Evolutionary conservation across 352 stramenopile species (phyloP).

Genomic region (Elongisporangium anandrum): DNA sequence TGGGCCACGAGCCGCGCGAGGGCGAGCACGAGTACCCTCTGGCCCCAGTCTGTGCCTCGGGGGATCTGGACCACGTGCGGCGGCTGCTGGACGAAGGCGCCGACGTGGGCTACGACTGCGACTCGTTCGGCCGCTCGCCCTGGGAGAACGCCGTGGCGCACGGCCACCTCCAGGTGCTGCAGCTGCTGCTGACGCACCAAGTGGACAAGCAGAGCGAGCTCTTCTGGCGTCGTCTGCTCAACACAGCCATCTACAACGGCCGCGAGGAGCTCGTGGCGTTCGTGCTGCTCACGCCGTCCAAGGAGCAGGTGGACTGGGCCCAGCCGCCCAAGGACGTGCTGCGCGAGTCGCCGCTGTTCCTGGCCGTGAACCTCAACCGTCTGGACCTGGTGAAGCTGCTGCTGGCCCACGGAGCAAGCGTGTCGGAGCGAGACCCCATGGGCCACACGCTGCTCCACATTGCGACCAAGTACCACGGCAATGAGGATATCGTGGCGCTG

Average conservation of each 20-base stretch:
- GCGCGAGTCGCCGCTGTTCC: slow-evolving; percentile 23
- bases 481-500: slow-evolving; percentile 15
- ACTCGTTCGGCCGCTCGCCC: slow-evolving; percentile 28
- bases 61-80: slow-evolving; percentile 9
- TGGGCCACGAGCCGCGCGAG: neutral
- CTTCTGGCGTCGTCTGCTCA: slow-evolving; percentile 21
- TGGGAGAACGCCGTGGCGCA: slow-evolving; percentile 32
- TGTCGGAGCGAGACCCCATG: slow-evolving; percentile 12
- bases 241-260: slow-evolving; percentile 18
- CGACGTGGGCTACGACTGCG: slow-evolving; percentile 9
- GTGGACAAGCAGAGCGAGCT: slow-evolving; percentile 17
- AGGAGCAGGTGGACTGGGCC: slow-evolving; percentile 9
- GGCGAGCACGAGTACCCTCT: neutral
- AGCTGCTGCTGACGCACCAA: slow-evolving; percentile 14
- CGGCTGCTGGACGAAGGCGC: slow-evolving; percentile 11
- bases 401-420: slow-evolving; percentile 18
- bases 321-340: neutral
- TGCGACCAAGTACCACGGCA: slow-evolving; percentile 21
- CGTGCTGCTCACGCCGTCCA: slow-evolving; percentile 23
- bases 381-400: slow-evolving; percentile 22
- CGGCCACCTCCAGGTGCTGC: slow-evolving; percentile 17
- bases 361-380: slow-evolving; percentile 15
- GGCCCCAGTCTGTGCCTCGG: slow-evolving; percentile 7
- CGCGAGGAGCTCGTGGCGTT: slow-evolving; percentile 20
- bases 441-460: slow-evolving; percentile 29